phyloP scores from a whole-genome alignment of 2,329 filamentous ascomycete species.

The Blastomyces parvus region DNA sequence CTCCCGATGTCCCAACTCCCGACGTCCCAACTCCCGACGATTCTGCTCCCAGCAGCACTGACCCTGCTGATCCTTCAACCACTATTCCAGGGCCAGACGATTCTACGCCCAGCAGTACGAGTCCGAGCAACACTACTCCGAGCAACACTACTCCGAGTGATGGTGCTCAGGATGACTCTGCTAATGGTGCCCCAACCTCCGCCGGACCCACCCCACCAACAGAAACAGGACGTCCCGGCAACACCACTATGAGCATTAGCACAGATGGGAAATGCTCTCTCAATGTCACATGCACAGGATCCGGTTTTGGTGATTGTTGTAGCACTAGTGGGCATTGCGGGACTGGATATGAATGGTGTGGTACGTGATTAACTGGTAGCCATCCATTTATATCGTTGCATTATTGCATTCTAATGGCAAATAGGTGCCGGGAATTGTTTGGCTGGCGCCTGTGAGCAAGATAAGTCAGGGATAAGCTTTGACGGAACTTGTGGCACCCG shows the following conservation, averaged over 20 bases:
- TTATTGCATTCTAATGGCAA: conserved; percentile 2
- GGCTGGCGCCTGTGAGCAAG: conserved; percentile 13
- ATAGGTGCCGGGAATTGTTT: conserved; percentile 14
- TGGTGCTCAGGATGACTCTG: background rate
- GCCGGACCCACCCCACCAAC: background rate
- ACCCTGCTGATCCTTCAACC: background rate
- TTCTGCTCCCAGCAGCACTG: background rate
- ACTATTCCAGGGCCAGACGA: background rate
- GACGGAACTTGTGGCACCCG: conserved; percentile 15
- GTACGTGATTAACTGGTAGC: conserved; percentile 9
- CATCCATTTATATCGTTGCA: background rate
- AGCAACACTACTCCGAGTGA: background rate
- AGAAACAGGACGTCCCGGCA: background rate
- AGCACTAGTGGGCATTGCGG: conserved; percentile 16
- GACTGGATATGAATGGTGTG: conserved; percentile 15
- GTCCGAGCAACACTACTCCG: background rate
- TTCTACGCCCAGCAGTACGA: background rate
- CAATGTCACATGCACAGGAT: conserved; percentile 12
- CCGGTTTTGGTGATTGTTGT: conserved; percentile 15
- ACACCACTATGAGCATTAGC: conserved; percentile 8
- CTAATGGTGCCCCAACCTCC: background rate
- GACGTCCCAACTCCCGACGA: background rate
- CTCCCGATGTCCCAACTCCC: background rate
- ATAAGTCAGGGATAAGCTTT: conserved; percentile 7
- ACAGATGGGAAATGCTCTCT: conserved; percentile 14